Conservation (phyloP, 257 asterid species). For the Salvia splendens region DNA sequence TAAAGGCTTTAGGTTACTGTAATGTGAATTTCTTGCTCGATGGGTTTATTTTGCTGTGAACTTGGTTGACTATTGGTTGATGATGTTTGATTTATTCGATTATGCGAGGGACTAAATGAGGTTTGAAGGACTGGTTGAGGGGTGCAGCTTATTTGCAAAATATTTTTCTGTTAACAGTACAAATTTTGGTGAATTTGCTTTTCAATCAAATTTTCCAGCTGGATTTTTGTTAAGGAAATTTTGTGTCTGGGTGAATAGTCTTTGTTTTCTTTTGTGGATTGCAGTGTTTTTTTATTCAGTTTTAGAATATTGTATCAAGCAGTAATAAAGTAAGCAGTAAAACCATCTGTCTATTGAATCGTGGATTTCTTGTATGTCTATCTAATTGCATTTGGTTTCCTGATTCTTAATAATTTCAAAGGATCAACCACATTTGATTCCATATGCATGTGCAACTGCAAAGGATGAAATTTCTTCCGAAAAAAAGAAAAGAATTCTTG, state of each 20-base stretch:
- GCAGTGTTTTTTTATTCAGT: conserved; percentile 3
- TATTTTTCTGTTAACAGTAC: neutral
- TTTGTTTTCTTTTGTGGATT: neutral
- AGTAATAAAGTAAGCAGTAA: neutral
- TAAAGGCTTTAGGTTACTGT: neutral
- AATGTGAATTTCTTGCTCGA: conserved; percentile 1
- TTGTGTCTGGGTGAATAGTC: conserved; percentile 1
- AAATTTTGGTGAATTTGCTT: neutral
- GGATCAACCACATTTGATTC: conserved; percentile 15
- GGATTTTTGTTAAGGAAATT: neutral
- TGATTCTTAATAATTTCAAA: neutral
- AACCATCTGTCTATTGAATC: neutral
- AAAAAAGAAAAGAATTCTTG: neutral
- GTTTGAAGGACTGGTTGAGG: conserved; percentile 1
- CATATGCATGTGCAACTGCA: neutral
- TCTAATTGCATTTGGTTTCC: neutral
- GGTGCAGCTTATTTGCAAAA: neutral
- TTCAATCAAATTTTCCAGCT: neutral
- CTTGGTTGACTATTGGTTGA: conserved; percentile 12
- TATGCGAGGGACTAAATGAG: conserved; percentile 11
- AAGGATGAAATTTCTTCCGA: neutral
- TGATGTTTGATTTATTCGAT: conserved; percentile 22
- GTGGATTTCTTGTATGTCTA: neutral
- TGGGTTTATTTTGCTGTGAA: conserved; percentile 23
- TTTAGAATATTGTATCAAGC: conserved; percentile 2